Evolutionary conservation across 179 eudicot genomes (phyloP), one percentile per base, ranked within the genome.

Genomic region (Silene coronaria): DNA sequence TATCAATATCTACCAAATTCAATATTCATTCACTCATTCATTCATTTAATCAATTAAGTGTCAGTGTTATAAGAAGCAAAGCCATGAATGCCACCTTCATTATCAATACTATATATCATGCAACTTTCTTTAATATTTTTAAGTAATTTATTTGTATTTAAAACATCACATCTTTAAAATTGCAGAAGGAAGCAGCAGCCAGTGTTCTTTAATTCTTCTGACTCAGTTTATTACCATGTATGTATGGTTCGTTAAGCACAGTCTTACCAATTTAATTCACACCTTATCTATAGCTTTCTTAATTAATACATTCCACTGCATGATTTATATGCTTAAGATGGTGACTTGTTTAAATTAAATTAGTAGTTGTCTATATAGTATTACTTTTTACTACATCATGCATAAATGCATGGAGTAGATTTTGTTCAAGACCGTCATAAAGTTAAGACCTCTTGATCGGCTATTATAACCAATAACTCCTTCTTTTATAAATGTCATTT

Each of bases 21-120:
- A 80, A 42, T 72, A 80, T 70, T 78, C 81, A 81, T 64, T 81
- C 80, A 82, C 65, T 78, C 82, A 83, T 68, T 77, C 23, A 71
- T 71, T 71, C 63, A 71, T 17, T 71, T 55, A 71, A 12, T 68
- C 24, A 59, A 67, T 53, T 65, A 46, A 75, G 38, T 83, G 86
- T 80, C 83, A 80, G 81, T 81, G 80, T 48, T 42, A 75, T 19
- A 55, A 83, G 62, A 80, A 70, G 67, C 80, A 71, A 82, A 71
- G 81, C 73, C 66, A 82, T 78, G 79, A 81, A 81, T 81, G 81
- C 84, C 42, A 78, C 76, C 81, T 74, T 78, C 84, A 65, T 74
- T 72, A 80, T 67, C 65, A 67, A 72, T 71, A 32, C 6, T 8
- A 9, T 38, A 38, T 58, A 73, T 71, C 70, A 76, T 80, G 80